Evolutionary conservation across 495 filamentous ascomycete species (phyloP), one percentile per base, ranked within the genome.

Genomic region (Xylaria acuta): DNA sequence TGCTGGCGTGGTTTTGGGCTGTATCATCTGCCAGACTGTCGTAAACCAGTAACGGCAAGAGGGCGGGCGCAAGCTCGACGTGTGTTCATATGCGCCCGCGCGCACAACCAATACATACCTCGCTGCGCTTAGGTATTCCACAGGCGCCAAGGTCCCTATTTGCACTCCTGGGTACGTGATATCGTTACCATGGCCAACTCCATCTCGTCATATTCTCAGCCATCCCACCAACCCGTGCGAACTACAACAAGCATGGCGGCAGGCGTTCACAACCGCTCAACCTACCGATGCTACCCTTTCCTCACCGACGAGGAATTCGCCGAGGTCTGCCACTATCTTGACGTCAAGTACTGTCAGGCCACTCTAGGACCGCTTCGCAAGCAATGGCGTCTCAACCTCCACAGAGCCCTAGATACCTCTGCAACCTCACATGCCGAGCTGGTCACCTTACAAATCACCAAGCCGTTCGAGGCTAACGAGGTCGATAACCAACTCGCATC

Each of bases 281-380:
- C 47, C 47, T 79, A 83, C 71, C 27, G 75, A 51, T 79, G 75
- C 49, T 89, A 86, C 74, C 90, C 90, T n/a, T 88, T 87, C 64
- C 83, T 92, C 18, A 86, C 83, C 27, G 73, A 77, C 25, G 84
- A 85, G 38, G 90, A 92, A 75, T 93, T 93, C 71, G 79, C 87
- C 43, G 78, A 84, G 75, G 88, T 84, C 64, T 92, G 90, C 80
- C 85, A 88, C 76, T 83, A 83, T 49, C 83, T 93, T 27, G 84
- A 86, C 51, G 79, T 86, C 73, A 85, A 82, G 74, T 87, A 90
- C 79, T 76, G 82, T 64, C 82, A 78, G 68, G 85, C 86, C 30
- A 83, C 78, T n/a, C 75, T 88, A 12, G 86, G 87, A 1, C 80
- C 83, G n/a, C 69, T 82, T 1, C 77, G 86, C 47, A 76, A 77